Base-by-base conservation (phyloP, 73 alveolate species). In the Paramecium octaurelia region DNA sequence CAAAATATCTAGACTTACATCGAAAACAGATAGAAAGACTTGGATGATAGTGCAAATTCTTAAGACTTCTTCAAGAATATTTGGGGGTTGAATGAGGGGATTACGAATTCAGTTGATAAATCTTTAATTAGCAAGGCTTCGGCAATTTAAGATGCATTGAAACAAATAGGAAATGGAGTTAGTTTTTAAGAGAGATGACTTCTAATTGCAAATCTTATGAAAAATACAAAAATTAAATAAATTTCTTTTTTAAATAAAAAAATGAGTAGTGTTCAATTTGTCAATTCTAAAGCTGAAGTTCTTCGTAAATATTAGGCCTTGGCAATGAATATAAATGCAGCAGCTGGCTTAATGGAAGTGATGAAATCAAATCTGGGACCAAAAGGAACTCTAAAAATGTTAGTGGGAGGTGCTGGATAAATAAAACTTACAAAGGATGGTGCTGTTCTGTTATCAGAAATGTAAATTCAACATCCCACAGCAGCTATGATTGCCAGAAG, bases 351-450 rank as follows among this genome's bases (percentile, higher is more conserved):
- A 64, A 96, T 95, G 92, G 98, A 95, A 93, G 99, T 97, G 46
- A 96, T 97, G 68, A 96, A 95, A 88, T 70, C 98, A n/a, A 97
- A 97, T 96, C 93, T 97, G 10, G 99, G 99, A 36, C 99, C 99
- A 92, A 96, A 94, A 93, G 99, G 99, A 36, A 97, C 99, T 43
- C 95, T 97, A 64, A 97, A 97, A 88, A 97, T 97, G 99, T 93
- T 97, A 43, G 99, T 97, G 58, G 99, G 99, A 1, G 99, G 99
- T 46, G 99, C 99, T 38, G 99, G 99, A n/a, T 97, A 97, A 92
- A 95, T 97, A 91, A 97, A 97, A 95, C 93, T 97, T 46, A 97
- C 99, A 34, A 97, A 97, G 90, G 99, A 97, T 88, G 99, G 99
- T 9, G 92, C 95, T 48, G 99, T 97, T 31, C 95, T 97, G 23